Evolutionary conservation across 139 green algal species (phyloP).

Genomic region (Picochlorum sp.): DNA sequence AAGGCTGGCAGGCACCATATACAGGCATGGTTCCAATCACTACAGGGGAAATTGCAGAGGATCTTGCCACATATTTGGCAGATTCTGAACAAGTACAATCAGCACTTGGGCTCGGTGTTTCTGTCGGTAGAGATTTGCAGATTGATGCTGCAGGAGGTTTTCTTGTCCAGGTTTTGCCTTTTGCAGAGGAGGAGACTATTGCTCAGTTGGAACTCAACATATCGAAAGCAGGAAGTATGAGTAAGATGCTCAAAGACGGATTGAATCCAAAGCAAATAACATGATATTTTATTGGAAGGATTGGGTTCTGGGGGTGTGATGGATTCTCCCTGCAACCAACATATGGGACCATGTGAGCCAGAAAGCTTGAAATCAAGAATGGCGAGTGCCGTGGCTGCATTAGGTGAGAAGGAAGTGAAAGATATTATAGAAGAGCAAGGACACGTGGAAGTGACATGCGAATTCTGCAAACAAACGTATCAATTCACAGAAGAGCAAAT

Average conservation of each 20-base stretch:
- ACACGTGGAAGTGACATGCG: constrained; percentile 64
- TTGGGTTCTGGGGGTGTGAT: constrained; percentile 37
- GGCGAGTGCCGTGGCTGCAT: constrained; percentile 34
- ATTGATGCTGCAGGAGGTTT: constrained; percentile 71
- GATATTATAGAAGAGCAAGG: constrained; percentile 65
- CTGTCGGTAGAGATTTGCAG: constrained; percentile 50
- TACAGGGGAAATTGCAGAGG: constrained; percentile 72
- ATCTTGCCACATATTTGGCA: constrained; percentile 80
- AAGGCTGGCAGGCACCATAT: constrained; percentile 36
- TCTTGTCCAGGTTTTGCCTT: constrained; percentile 79
- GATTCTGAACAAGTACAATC: constrained; percentile 66
- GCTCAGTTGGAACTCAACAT: constrained; percentile 70
- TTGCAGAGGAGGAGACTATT: constrained; percentile 81
- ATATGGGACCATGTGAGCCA: constrained; percentile 73
- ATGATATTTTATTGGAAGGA: constrained; percentile 52
- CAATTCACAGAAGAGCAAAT: constrained; percentile 51
- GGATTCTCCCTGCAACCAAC: constrained; percentile 37
- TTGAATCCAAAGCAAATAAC: constrained; percentile 49
- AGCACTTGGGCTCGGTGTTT: constrained; percentile 78
- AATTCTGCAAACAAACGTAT: constrained; percentile 60
- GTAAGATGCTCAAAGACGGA: constrained; percentile 53
- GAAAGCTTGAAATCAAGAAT: constrained; percentile 54
- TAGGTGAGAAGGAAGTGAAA: constrained; percentile 38
- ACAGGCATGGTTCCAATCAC: constrained; percentile 60
- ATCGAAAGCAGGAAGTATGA: constrained; percentile 40